These are phyloP conservation scores for Lignosus rhinocerotis DNA, from an alignment of 1,284 basidiomycete species.

Conservation along the genomic window DNA sequence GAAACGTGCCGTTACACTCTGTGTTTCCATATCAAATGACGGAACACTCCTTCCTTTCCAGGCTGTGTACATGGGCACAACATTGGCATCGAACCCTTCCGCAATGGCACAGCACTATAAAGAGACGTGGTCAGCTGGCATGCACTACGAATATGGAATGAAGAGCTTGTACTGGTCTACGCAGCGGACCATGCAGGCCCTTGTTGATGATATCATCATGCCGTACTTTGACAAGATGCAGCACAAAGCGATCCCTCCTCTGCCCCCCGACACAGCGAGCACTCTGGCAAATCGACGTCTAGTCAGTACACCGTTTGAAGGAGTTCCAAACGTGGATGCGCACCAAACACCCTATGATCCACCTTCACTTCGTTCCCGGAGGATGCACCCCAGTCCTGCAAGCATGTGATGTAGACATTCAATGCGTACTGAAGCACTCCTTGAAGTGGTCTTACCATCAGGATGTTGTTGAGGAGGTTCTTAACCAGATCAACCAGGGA, in stretches of 20 bases:
- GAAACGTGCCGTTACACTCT: constrained; percentile 36
- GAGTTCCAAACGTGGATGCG: constrained; percentile 30
- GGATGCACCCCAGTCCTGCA: constrained; percentile 32
- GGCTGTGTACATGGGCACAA: constrained; percentile 4
- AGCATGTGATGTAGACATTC: constrained; percentile 32
- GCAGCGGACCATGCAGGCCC: constrained; percentile 17
- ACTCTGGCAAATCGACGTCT: constrained; percentile 29
- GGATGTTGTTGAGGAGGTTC: not conserved
- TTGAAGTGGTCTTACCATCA: constrained; percentile 22
- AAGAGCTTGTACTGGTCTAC: constrained; percentile 26
- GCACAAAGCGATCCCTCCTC: not conserved
- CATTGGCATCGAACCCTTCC: not conserved
- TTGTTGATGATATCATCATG: constrained; percentile 25
- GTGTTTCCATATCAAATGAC: constrained; percentile 28
- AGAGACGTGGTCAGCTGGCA: not conserved
- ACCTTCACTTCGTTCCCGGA: constrained; percentile 30
- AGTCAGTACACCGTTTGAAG: constrained; percentile 28
- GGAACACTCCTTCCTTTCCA: constrained; percentile 35
- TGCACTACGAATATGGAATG: constrained; percentile 21
- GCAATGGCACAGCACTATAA: constrained; percentile 3
- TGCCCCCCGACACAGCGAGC: not conserved
- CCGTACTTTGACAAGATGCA: constrained; percentile 25
- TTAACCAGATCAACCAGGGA: not conserved
- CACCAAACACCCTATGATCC: constrained; percentile 16
- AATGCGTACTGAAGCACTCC: constrained; percentile 29